Evolutionary conservation across 1,284 basidiomycete genomes (phyloP).

Genomic region (Pyrrhoderma lamaoense): DNA sequence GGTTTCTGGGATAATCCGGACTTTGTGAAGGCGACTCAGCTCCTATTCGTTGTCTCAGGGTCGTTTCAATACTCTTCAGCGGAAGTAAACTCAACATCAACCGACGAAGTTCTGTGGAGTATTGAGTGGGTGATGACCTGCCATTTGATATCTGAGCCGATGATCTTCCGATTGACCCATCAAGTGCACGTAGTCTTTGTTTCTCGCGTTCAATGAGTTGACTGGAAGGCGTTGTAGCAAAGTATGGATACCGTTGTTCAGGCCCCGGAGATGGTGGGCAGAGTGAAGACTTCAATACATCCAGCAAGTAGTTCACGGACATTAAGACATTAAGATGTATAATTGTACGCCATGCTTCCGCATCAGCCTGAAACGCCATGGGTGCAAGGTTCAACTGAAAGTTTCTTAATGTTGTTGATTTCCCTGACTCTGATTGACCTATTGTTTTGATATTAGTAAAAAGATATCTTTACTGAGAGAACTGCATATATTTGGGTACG

Average conservation of each 20-base stretch:
- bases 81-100: constrained; percentile 47
- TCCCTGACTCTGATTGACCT: constrained; percentile 63
- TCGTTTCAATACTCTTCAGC: constrained; percentile 48
- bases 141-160: constrained; percentile 10
- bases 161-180: not conserved
- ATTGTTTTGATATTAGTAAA: not conserved
- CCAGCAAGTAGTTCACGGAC: constrained; percentile 50
- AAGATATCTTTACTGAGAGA: not conserved
- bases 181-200: constrained; percentile 4
- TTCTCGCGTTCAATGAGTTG: constrained; percentile 17
- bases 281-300: constrained; percentile 30
- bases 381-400: constrained; percentile 57
- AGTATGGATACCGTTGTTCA: not conserved
- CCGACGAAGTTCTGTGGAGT: constrained; percentile 34
- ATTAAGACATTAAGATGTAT: constrained; percentile 59
- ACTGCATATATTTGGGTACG: too few relatives aligned
- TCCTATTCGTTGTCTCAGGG: constrained; percentile 30
- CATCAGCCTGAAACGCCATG: constrained; percentile 47
- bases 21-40: constrained; percentile 1
- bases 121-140: constrained; percentile 15
- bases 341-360: constrained; percentile 51
- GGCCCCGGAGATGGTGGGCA: not conserved
- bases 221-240: constrained; percentile 22
- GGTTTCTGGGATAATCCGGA: not conserved
- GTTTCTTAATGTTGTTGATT: constrained; percentile 60